Evolutionary conservation across 192 early-diverging fungal genomes (phyloP), one percentile per base, ranked within the genome.

Genomic region (Radiomyces spectabilis): DNA sequence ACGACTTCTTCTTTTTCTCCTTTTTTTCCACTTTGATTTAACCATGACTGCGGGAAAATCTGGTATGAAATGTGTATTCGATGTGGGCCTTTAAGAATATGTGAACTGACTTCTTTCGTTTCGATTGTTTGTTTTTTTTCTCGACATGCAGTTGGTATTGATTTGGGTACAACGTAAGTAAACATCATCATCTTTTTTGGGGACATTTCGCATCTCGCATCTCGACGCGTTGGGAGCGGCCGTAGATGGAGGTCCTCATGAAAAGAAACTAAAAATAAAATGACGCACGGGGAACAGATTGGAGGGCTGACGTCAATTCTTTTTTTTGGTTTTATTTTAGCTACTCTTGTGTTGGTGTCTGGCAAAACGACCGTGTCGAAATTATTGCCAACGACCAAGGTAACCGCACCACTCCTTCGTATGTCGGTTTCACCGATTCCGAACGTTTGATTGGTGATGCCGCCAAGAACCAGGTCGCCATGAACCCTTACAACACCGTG

Each of bases 321-420:
- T n/a, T 41, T 38, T 33, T 41, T 31, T 49, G n/a, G n/a, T 18
- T 92, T 76, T 90, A 91, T 70, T 89, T 92, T 58, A 97, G 91
- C 66, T 98, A 98, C 85, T 92, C 90, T 62, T 91, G 86, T 68
- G 86, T 91, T 59, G 88, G 78, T 77, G 85, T 87, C 13, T 78
- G 76, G 76, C 76, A 78, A 61, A 77, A 74, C 54, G 76, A 77
- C 21, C 71, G 74, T 41, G 91, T 93, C 44, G 92, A 98, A 74
- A 94, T 98, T 62, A 94, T 96, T 68, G 92, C 92, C 78, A 98
- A 98, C 77, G 96, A 98, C 73, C 96, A 98, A 73, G 96, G 94
- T 73, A 96, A 97, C 86, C 92, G 94, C 61, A 98, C 93, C 35
- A 98, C 94, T 27, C 94, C 96, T 32, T 95, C 93, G 51, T 98